Evolutionary conservation across 768 basidiomycete species (phyloP).

Genomic region (Serendipita vermifera): DNA sequence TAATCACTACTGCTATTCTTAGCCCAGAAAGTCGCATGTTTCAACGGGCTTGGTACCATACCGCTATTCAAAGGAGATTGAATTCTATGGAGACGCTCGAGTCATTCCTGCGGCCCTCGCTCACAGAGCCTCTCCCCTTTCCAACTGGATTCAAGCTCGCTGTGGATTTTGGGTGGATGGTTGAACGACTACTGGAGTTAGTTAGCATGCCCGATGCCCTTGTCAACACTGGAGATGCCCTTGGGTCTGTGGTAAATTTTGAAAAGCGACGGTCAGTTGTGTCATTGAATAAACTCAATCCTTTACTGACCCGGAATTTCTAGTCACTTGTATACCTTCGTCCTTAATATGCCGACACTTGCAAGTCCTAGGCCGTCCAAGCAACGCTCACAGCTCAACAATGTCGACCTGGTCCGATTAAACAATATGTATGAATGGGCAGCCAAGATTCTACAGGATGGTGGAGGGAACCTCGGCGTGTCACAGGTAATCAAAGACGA

Average conservation of each 20-base stretch:
- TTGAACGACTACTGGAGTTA: constrained; percentile 71
- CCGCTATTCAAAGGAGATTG: constrained; percentile 48
- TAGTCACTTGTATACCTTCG: constrained; percentile 56
- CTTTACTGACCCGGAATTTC: constrained; percentile 15
- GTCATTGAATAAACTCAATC: not conserved
- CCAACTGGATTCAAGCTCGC: constrained; percentile 41
- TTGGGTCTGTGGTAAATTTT: constrained; percentile 56
- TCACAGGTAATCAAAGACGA: constrained; percentile 59
- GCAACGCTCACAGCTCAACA: constrained; percentile 43
- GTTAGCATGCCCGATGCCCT: constrained; percentile 61
- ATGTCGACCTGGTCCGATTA: constrained; percentile 60
- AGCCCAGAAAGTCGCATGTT: constrained; percentile 72
- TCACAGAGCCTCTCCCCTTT: constrained; percentile 18
- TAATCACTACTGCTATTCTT: constrained; percentile 58
- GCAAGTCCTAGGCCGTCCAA: constrained; percentile 31
- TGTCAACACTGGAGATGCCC: constrained; percentile 39
- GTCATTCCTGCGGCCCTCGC: not conserved
- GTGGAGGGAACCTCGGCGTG: constrained; percentile 17
- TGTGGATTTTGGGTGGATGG: constrained; percentile 68
- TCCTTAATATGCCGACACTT: constrained; percentile 39
- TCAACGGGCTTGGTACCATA: constrained; percentile 61
- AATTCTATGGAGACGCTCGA: constrained; percentile 41
- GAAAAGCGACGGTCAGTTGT: constrained; percentile 60
- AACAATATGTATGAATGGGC: constrained; percentile 65
- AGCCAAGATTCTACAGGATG: constrained; percentile 47